Evolutionary conservation across 495 filamentous ascomycete species (phyloP).

Genomic region (Hypoxylon subgilvum): DNA sequence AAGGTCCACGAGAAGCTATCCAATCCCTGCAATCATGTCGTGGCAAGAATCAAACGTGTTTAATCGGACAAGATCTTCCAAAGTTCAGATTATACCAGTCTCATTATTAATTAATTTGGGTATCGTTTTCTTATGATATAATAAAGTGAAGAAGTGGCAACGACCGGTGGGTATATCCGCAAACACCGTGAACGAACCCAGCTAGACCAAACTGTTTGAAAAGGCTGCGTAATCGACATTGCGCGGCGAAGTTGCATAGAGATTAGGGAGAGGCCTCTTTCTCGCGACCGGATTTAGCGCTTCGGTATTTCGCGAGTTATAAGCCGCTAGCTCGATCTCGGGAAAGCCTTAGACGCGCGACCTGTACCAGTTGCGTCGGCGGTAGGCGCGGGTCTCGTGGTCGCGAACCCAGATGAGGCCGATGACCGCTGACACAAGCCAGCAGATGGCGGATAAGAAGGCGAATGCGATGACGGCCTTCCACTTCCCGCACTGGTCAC

Average conservation of each 20-base stretch:
- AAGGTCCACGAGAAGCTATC: too few relatives aligned
- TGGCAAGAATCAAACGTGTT: too few relatives aligned
- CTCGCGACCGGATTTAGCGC: too few relatives aligned
- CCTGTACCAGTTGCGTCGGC: constrained; percentile 49
- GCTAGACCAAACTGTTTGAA: too few relatives aligned
- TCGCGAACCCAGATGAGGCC: constrained; percentile 55
- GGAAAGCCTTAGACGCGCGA: constrained; percentile 46
- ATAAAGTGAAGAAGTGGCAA: not conserved
- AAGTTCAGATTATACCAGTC: too few relatives aligned
- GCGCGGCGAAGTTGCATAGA: too few relatives aligned
- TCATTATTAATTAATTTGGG: constrained; percentile 8
- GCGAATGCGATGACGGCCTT: constrained; percentile 71
- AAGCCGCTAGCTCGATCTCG: not conserved
- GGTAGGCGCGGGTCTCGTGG: constrained; percentile 35
- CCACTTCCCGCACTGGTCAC: constrained; percentile 66
- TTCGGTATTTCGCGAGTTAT: too few relatives aligned
- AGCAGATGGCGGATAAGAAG: constrained; percentile 70
- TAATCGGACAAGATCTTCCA: too few relatives aligned
- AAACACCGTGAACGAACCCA: not conserved
- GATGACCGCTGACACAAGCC: constrained; percentile 66
- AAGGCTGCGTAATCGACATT: too few relatives aligned
- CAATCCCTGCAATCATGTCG: too few relatives aligned
- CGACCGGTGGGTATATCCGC: not conserved
- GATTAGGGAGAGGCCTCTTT: too few relatives aligned
- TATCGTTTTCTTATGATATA: constrained; percentile 4